Base-by-base conservation (phyloP, 176 grass and related monocot genomes). In the Carex cristatella region DNA sequence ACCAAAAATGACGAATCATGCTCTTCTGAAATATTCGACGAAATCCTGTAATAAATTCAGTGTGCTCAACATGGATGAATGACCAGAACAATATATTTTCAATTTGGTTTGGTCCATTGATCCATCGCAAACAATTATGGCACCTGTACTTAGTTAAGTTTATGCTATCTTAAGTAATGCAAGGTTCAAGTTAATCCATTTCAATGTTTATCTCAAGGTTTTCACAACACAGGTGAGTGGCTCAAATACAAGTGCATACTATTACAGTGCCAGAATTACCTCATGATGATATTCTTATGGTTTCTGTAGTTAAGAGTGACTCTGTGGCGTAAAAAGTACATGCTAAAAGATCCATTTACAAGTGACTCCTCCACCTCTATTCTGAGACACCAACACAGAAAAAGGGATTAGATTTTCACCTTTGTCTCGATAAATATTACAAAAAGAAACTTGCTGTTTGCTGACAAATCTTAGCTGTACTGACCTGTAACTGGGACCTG, bases 261-360 rank as follows among this genome's bases (percentile, higher is more conserved):
- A 38, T 38, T 40, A 57, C 54, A 30, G 53, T 90, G 12, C 48
- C 49, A 56, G 49, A 83, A 83, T 69, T 83, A 98, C 95, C 95
- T 98, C 92, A 95, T 95, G 81, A 94, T 53, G 82, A 98, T 74
- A 88, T 98, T 98, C 84, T 93, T 98, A 86, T 98, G 95, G 83
- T 93, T 98, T 83, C 93, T 90, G 86, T 95, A 95, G 53, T 79
- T 83, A 78, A 95, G 86, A 42, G 95, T 93, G 54, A 98, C 78
- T 88, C 95, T 93, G 80, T 98, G 95, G 28, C 85, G 89, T 81
- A 98, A 89, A 93, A 98, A 98, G 37, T 93, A 90, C 95, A 98
- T 94, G 84, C 91, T 95, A 85, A 98, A 98, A 48, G 93, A 92
- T 59, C 95, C 95, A 77, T 72, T 95, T 70, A 98, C 93, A 73